Conservation (phyloP, 495 filamentous ascomycete genomes). For the Aspergillus funiculosus region DNA sequence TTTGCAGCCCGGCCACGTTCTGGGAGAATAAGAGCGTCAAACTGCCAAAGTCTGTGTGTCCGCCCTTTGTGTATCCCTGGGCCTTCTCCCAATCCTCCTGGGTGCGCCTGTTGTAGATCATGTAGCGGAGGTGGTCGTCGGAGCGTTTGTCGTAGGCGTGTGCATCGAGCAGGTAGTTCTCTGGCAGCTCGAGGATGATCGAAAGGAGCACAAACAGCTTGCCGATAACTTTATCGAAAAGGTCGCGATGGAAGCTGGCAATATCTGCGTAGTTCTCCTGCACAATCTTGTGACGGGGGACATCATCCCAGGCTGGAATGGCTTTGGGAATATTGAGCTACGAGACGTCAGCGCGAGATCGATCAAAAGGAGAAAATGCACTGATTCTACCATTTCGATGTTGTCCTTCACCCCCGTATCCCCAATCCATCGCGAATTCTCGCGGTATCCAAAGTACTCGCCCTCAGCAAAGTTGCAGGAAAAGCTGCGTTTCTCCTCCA, state of each 20-base stretch:
- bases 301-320: slow-evolving; percentile 35
- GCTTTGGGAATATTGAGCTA: slow-evolving; percentile 47
- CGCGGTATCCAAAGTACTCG: slow-evolving; percentile 43
- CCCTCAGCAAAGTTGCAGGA: slow-evolving; percentile 40
- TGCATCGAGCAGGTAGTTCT: slow-evolving; percentile 42
- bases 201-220: slow-evolving; percentile 36
- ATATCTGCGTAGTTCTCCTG: slow-evolving; percentile 22
- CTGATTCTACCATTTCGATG: slow-evolving; percentile 35
- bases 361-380: background rate
- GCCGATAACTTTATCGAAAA: slow-evolving; percentile 18
- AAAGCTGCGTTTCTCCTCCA: slow-evolving; percentile 32
- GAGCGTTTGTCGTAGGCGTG: slow-evolving; percentile 45
- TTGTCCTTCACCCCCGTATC: slow-evolving; percentile 43
- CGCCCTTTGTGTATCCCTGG: slow-evolving; percentile 39
- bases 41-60: slow-evolving; percentile 51
- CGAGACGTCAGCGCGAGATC: background rate
- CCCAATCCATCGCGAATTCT: slow-evolving; percentile 40
- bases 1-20: slow-evolving; percentile 48
- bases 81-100: slow-evolving; percentile 41
- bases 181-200: slow-evolving; percentile 49
- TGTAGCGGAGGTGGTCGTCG: slow-evolving; percentile 50
- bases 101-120: slow-evolving; percentile 48
- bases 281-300: slow-evolving; percentile 22
- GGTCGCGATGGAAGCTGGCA: slow-evolving; percentile 20
- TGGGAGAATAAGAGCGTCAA: slow-evolving; percentile 52